Base-by-base conservation (phyloP, 2,329 filamentous ascomycete species). In the Colletotrichum simmondsii region DNA sequence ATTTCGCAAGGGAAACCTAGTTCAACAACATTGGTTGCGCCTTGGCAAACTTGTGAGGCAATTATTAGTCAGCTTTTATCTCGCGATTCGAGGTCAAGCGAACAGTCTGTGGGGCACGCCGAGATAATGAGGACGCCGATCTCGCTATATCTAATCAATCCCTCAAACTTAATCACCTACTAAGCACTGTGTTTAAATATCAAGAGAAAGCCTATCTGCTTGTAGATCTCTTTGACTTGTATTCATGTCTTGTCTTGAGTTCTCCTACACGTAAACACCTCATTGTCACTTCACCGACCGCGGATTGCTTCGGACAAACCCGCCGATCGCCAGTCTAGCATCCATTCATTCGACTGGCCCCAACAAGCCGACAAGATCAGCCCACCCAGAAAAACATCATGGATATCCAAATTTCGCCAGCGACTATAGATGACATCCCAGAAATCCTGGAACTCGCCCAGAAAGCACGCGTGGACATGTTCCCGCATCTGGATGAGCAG, bases 381-480 rank as follows among this genome's bases (percentile, higher is more conserved):
- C 19, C 3, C 42, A n/a, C 42, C 19, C 4, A 8, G 7, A 8
- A 4, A 4, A 42, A 7, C 37, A 42, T 16, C 16, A 73, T 66
- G 71, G 62, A 52, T 10, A 61, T 73, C 8, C 24, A n/a, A 2
- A 79, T 80, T 19, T 58, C 42, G 10, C 24, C 28, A 4, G 76
- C 75, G 3, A 75, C 65, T 0, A 7, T 59, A 1, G 75, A 77
- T 57, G 77, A 79, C 24, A 76, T 77, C 16, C 72, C 78, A 1
- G 58, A 62, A 14, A 73, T 80, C 12, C 74, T 78, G 14, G 66
- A 71, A 14, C 78, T 79, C 52, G 74, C 76, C 52, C 75, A 66
- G 10, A 68, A 65, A 30, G 78, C 78, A 26, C 79, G 79, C 22
- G 71, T 70, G 16, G 72, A 73, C 42, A 80, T 80, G 77, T 80